Conservation (phyloP, 2,329 filamentous ascomycete species). For the Alternaria arbusti region DNA sequence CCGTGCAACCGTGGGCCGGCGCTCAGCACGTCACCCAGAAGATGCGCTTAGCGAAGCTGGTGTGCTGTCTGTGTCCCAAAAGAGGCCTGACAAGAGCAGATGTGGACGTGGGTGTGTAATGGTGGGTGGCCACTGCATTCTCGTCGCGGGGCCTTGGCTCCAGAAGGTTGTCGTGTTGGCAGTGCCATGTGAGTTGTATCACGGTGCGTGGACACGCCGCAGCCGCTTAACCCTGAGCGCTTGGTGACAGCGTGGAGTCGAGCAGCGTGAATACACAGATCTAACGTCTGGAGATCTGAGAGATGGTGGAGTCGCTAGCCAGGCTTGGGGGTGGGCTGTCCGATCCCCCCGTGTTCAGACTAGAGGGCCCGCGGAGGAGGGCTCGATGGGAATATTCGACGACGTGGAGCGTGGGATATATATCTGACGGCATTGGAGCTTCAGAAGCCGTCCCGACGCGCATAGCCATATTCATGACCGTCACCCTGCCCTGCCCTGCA, state of each 20-base stretch:
- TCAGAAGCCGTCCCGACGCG: neutral
- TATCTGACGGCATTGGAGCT: conserved; percentile 4
- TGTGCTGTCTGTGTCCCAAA: conserved; percentile 24
- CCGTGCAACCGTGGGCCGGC: conserved; percentile 23
- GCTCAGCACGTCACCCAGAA: conserved; percentile 14
- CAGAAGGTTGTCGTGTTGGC: conserved; percentile 33
- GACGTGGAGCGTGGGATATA: conserved; percentile 2
- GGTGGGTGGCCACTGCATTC: conserved; percentile 19
- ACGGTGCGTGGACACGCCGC: conserved; percentile 20
- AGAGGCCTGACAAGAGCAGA: conserved; percentile 22
- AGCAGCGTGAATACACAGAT: conserved; percentile 21
- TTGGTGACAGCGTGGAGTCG: conserved; percentile 14
- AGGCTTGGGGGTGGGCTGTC: conserved; percentile 5
- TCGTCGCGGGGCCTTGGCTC: conserved; percentile 18
- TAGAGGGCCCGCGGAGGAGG: conserved; percentile 1
- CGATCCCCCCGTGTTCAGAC: conserved; percentile 8
- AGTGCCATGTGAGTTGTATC: conserved; percentile 28
- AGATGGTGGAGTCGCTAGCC: conserved; percentile 7
- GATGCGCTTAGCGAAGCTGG: conserved; percentile 15
- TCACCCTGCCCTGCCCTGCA: conserved; percentile 16
- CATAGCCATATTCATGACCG: conserved; percentile 2
- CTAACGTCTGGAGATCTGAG: conserved; percentile 14
- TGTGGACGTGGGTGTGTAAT: conserved; percentile 7
- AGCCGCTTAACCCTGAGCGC: conserved; percentile 22
- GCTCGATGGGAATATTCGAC: conserved; percentile 2